Evolutionary conservation across 1,284 basidiomycete genomes (phyloP).

Genomic region (Takashimella tepidaria): DNA sequence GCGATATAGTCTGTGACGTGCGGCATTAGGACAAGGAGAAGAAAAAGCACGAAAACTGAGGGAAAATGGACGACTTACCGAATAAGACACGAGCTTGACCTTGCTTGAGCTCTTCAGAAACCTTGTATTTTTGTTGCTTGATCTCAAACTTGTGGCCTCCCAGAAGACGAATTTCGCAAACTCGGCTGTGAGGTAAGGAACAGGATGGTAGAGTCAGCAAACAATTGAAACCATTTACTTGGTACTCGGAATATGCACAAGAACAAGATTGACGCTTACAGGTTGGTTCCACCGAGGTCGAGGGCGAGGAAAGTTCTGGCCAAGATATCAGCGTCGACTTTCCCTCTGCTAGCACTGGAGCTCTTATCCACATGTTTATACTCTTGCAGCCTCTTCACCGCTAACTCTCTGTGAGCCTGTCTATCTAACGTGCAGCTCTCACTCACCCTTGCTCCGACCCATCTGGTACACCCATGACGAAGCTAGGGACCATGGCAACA

Average conservation of each 20-base stretch:
- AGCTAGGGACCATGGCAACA: constrained; percentile 90
- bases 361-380: neutral
- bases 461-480: constrained; percentile 82
- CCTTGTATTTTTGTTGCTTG: constrained; percentile 88
- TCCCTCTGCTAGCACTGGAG: too few species aligned
- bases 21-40: neutral
- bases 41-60: neutral
- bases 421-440: neutral
- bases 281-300: constrained; percentile 90
- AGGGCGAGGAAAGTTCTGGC: constrained; percentile 83
- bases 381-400: neutral
- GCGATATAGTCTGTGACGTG: constrained; percentile 80
- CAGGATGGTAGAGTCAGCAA: neutral
- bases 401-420: neutral
- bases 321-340: constrained; percentile 11
- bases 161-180: constrained; percentile 84
- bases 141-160: constrained; percentile 84
- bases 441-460: constrained; percentile 84
- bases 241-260: constrained; percentile 4
- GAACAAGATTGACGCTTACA: constrained; percentile 56
- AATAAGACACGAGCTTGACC: constrained; percentile 79
- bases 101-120: constrained; percentile 81
- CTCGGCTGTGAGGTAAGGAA: constrained; percentile 60
- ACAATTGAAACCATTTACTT: neutral
- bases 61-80: constrained; percentile 53